Conservation (phyloP, 2,329 filamentous ascomycete species). For the Pyrenochaeta sp. region DNA sequence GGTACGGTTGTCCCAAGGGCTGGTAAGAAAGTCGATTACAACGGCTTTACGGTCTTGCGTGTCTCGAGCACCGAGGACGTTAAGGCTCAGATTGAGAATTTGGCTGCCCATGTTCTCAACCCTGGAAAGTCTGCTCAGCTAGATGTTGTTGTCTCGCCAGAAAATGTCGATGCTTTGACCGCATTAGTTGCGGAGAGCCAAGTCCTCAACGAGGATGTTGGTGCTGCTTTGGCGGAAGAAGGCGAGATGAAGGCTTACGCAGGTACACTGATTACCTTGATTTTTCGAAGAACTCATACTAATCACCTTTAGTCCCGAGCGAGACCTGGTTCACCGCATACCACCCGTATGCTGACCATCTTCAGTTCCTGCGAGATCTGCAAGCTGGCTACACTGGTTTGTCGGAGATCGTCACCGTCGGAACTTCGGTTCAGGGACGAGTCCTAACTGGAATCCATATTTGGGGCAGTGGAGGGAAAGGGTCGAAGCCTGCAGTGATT, state of each 20-base stretch:
- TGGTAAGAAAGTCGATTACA: constrained; percentile 46
- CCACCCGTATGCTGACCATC: constrained; percentile 46
- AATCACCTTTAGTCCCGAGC: constrained; percentile 32
- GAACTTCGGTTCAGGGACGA: constrained; percentile 44
- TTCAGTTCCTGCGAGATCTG: constrained; percentile 44
- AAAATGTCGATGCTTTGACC: constrained; percentile 41
- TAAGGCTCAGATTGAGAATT: constrained; percentile 39
- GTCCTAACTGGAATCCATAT: constrained; percentile 48
- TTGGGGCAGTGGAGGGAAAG: constrained; percentile 49
- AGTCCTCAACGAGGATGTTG: constrained; percentile 46
- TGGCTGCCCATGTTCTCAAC: constrained; percentile 45
- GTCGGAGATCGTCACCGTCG: constrained; percentile 45
- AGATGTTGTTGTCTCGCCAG: constrained; percentile 48
- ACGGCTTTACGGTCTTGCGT: constrained; percentile 48
- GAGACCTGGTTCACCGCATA: constrained; percentile 50
- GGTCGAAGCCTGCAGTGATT: constrained; percentile 46
- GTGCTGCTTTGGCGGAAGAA: constrained; percentile 44
- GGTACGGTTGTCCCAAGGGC: constrained; percentile 35
- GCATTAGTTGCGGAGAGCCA: constrained; percentile 36
- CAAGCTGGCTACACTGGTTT: constrained; percentile 43
- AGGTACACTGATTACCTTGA: constrained; percentile 24
- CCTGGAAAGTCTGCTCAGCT: constrained; percentile 37
- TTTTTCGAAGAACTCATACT: background rate
- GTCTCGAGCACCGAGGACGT: constrained; percentile 31
- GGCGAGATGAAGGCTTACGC: constrained; percentile 38